Evolutionary conservation across 345 rosid species (phyloP), one percentile per base, ranked within the genome.

Genomic region (Mangifera indica): DNA sequence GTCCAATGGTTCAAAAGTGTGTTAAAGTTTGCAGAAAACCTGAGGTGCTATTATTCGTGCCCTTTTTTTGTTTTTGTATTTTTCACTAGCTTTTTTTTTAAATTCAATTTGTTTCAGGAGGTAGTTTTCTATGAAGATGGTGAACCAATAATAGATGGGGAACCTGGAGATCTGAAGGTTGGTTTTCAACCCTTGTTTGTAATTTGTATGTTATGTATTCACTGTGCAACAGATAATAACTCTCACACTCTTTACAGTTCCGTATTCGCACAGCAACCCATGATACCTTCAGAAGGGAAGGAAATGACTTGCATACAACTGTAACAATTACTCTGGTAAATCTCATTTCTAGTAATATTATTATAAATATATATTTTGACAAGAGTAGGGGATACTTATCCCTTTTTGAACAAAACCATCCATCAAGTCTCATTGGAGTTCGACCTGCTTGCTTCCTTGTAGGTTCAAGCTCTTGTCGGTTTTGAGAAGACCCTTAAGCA

Each of bases 381-480:
- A n/a, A 7, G 34, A 4, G 55, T 20, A 12, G 7, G 20, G n/a
- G 4, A 14, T 6, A 21, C 42, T 37, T 37, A 14, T 22, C 4
- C 10, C 26, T 17, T 20, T 52, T 44, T n/a, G 22, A 63, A 61
- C 10, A 26, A 34, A 64, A 20, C 45, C 45, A 69, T 54, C 57
- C 40, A n/a, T n/a, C n/a, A n/a, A 22, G 42, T 55, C 51, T 44
- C 5, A 3, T 49, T 40, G 26, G 59, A 42, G 57, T 25, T 40
- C 25, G 15, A 48, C 42, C 18, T 21, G 14, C 26, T 15, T 3
- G 53, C 34, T 37, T 55, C 57, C 67, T 13, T 56, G 24, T 74
- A 96, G 99, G 89, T 96, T 57, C 95, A 96, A 87, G 98, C 98
- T 12, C 93, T 96, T 69, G 97, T 91, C 80, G 99, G 99, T 74